Evolutionary conservation across 768 basidiomycete species (phyloP).

Genomic region (Suillus sp.): DNA sequence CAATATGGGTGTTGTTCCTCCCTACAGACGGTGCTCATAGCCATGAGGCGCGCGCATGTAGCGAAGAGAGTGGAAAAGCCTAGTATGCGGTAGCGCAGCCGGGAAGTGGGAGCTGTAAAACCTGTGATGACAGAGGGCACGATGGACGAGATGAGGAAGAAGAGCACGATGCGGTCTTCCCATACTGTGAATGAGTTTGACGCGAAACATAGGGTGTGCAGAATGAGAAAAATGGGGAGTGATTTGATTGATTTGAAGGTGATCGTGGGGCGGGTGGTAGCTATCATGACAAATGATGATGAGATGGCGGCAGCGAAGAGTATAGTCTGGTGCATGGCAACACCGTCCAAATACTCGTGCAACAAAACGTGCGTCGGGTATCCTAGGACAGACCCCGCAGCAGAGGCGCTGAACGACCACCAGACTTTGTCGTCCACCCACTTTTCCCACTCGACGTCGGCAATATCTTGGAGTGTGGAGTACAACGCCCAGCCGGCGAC

Average conservation of each 20-base stretch:
- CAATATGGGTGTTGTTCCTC: constrained; percentile 95
- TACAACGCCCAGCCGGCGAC: constrained; percentile 60
- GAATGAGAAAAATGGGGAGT: constrained; percentile 51
- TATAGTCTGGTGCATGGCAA: constrained; percentile 51
- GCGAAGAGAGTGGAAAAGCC: constrained; percentile 70
- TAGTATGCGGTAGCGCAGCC: constrained; percentile 75
- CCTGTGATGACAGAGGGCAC: constrained; percentile 62
- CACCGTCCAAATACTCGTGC: constrained; percentile 41
- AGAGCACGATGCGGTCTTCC: constrained; percentile 86
- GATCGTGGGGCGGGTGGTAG: constrained; percentile 42
- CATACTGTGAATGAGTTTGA: constrained; percentile 98
- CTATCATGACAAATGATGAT: constrained; percentile 48
- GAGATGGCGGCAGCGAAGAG: constrained; percentile 51
- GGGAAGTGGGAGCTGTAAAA: constrained; percentile 63
- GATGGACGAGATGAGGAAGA: constrained; percentile 69
- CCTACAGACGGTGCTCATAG: constrained; percentile 83
- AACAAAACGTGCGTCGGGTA: constrained; percentile 38
- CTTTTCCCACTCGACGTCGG: constrained; percentile 41
- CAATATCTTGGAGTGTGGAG: constrained; percentile 43
- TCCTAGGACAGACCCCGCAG: constrained; percentile 38
- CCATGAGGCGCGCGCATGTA: constrained; percentile 71
- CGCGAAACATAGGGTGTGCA: constrained; percentile 77
- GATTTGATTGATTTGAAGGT: constrained; percentile 22
- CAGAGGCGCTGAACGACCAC: constrained; percentile 37
- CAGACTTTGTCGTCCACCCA: constrained; percentile 41